Evolutionary conservation across 2,329 filamentous ascomycete genomes (phyloP), one percentile per base, ranked within the genome.

Genomic region (Diaporthe citriasiana): DNA sequence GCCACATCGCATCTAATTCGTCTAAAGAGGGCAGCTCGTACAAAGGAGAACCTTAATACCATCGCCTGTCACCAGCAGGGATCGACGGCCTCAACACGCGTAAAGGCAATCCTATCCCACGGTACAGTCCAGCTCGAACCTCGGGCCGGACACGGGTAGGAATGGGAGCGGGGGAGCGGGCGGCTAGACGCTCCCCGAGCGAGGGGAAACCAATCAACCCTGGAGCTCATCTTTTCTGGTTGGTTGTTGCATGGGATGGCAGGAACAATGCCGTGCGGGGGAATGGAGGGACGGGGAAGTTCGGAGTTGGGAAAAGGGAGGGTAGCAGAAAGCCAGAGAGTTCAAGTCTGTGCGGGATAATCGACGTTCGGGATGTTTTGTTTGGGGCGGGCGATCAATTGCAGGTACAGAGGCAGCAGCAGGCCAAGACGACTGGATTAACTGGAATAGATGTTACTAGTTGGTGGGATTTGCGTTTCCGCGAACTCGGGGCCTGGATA

Each of bases 311-410:
- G 38, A 15, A n/a, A 33, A 33, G 15, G 25, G 40, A 22, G 4
- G 57, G 4, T 45, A 25, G 2, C 8, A 1, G 22, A n/a, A n/a
- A 25, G 22, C n/a, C 47, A 51, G 47, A 9, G 33, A 51, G 38
- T 27, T 19, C n/a, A 0, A 66, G 45, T 66, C 45, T 51, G 27
- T 51, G 60, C 60, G 60, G 5, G 38, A 25, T 60, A 45, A 50
- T 66, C 60, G 60, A 66, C 60, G 60, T 51, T 66, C 60, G 60
- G 60, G 45, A 50, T 50, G 38, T 13, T 5, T 5, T 10, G 22
- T 27, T 47, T n/a, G 53, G 9, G 22, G 9, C 25, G 40, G 59
- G 40, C 59, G 59, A 63, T 63, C 40, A 47, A 30, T n/a, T 13
- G 45, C 22, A 22, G 45, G 9, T 47, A 22, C 45, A n/a, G 22